Percentiles rank a stretch among this genome's conserved stretches.
Evolutionary conservation across 2,329 filamentous ascomycete species (phyloP).

Genomic region (Penicillium sp.): DNA sequence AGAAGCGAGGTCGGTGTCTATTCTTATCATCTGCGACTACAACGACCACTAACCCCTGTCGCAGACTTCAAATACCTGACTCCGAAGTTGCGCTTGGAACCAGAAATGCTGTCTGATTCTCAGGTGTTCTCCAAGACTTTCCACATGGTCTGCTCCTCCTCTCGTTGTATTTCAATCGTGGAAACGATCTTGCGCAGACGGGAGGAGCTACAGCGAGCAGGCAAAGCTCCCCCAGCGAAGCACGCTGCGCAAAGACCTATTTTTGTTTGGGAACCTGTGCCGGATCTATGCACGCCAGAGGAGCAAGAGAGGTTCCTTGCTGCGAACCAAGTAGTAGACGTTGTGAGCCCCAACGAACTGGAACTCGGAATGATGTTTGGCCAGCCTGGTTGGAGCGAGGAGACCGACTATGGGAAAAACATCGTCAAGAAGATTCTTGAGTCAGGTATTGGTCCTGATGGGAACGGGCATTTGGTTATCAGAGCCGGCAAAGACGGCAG

Average conservation of each 20-base stretch:
- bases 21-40: too few species aligned
- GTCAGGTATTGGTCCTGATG: slow-evolving; percentile 31
- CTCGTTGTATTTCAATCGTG: slow-evolving; percentile 67
- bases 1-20: slow-evolving; percentile 47
- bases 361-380: slow-evolving; percentile 85
- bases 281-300: slow-evolving; percentile 70
- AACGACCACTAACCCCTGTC: slow-evolving; percentile 7
- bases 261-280: slow-evolving; percentile 92
- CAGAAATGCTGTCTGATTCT: slow-evolving; percentile 56
- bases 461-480: slow-evolving; percentile 38
- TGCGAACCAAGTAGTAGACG: slow-evolving; percentile 48
- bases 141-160: slow-evolving; percentile 76
- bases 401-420: slow-evolving; percentile 21
- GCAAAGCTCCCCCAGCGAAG: slow-evolving; percentile 21
- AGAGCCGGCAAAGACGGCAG: slow-evolving; percentile 55
- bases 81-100: slow-evolving; percentile 71
- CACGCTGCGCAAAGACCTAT: slow-evolving; percentile 50
- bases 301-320: slow-evolving; percentile 47
- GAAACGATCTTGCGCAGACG: slow-evolving; percentile 56
- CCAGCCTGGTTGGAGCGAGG: slow-evolving; percentile 29
- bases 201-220: slow-evolving; percentile 24
- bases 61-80: slow-evolving; percentile 79
- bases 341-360: slow-evolving; percentile 71
- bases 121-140: slow-evolving; percentile 68
- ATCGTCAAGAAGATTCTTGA: slow-evolving; percentile 32